phyloP scores from a whole-genome alignment of 1,284 basidiomycete genomes.

The Puccinia polysora region DNA sequence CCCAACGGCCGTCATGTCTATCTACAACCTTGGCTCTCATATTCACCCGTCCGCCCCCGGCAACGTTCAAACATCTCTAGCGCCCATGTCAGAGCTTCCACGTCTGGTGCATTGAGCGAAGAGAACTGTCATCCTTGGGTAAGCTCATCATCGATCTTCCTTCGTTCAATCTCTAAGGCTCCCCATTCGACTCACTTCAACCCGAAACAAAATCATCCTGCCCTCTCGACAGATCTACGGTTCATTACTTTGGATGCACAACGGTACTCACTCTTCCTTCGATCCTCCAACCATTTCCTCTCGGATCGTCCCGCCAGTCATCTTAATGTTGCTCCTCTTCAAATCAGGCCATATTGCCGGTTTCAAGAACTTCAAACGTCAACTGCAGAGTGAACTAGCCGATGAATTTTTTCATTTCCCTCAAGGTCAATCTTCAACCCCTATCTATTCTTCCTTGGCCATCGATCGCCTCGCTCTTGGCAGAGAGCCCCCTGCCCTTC shows the following conservation, averaged over 20 bases:
- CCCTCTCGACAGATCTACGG: conserved; percentile 44
- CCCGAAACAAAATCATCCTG: neutral
- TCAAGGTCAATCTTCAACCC: conserved; percentile 63
- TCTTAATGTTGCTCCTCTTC: conserved; percentile 31
- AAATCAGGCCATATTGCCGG: conserved; percentile 64
- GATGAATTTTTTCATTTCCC: conserved; percentile 80
- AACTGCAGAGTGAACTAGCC: conserved; percentile 66
- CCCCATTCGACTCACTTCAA: neutral
- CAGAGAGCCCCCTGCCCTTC: conserved; percentile 4
- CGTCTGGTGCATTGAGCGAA: conserved; percentile 71
- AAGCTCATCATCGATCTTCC: neutral
- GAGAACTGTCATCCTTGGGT: conserved; percentile 93
- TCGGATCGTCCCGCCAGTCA: neutral
- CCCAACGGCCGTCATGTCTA: neutral
- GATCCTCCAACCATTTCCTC: neutral
- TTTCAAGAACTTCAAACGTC: conserved; percentile 73
- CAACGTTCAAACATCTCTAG: conserved; percentile 56
- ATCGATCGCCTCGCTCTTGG: neutral
- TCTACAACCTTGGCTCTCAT: neutral
- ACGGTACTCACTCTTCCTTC: conserved; percentile 62
- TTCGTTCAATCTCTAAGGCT: neutral
- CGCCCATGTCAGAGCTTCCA: conserved; percentile 79
- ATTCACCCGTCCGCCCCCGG: conserved; percentile 15
- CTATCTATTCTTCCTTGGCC: conserved; percentile 61
- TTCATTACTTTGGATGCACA: conserved; percentile 79